Evolutionary conservation across 352 stramenopile species (phyloP).

Genomic region (Phytophthora tubulina): DNA sequence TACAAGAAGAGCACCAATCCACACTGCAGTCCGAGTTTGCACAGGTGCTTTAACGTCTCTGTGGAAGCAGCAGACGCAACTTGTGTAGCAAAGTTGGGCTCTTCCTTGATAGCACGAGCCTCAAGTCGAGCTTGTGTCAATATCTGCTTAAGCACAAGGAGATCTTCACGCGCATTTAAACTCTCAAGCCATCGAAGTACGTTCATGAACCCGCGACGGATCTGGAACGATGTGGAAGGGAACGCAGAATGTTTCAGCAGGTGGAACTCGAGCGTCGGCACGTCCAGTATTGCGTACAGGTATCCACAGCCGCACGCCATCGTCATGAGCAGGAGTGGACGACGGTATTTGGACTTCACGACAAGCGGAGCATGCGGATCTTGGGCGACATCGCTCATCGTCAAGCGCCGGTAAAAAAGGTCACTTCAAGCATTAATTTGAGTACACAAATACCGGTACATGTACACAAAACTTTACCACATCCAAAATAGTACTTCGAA

Average conservation of each 20-base stretch:
- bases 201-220: conserved; percentile 55
- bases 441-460: neutral
- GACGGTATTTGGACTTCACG: conserved; percentile 6
- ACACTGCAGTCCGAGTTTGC: conserved; percentile 61
- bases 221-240: conserved; percentile 42
- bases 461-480: too few species aligned
- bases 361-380: neutral
- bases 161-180: conserved; percentile 47
- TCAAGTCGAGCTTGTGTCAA: conserved; percentile 27
- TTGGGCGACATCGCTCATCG: neutral
- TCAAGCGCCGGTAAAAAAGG: neutral
- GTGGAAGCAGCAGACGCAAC: conserved; percentile 32
- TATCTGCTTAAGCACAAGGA: conserved; percentile 43
- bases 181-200: conserved; percentile 70
- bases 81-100: conserved; percentile 17
- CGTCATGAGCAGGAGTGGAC: conserved; percentile 39
- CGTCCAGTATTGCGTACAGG: conserved; percentile 39
- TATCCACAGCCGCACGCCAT: conserved; percentile 40
- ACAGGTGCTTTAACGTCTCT: conserved; percentile 45
- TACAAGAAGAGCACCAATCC: conserved; percentile 61
- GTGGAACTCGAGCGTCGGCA: conserved; percentile 49
- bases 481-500: too few species aligned
- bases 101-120: neutral
- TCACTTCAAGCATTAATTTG: neutral
- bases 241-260: conserved; percentile 39